These are phyloP conservation scores for Abrus precatorius DNA, from an alignment of 306 rosid species.

Conservation along the genomic window DNA sequence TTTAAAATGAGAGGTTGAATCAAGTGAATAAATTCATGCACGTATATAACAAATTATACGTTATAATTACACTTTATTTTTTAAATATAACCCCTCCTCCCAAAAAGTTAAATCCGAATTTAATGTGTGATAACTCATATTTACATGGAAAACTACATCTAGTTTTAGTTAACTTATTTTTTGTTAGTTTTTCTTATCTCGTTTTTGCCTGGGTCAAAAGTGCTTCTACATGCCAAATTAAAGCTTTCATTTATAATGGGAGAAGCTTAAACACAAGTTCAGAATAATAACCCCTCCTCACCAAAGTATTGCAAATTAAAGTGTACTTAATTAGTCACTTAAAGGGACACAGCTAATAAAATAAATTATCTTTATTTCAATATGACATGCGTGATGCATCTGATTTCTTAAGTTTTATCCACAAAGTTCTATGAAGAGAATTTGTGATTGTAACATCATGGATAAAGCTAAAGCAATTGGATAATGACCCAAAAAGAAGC, in stretches of 20 bases:
- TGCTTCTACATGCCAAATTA: neutral
- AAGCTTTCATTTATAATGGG: neutral
- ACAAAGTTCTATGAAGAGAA: conserved; percentile 37
- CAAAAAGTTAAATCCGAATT: too few species aligned
- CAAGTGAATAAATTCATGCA: too few species aligned
- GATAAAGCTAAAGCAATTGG: conserved; percentile 45
- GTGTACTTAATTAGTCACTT: neutral
- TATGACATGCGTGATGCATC: conserved; percentile 32
- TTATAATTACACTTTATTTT: too few species aligned
- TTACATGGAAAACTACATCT: too few species aligned
- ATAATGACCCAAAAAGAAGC: conserved; percentile 39
- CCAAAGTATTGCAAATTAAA: conserved; percentile 17
- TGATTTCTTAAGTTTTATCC: conserved; percentile 47
- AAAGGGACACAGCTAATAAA: conserved; percentile 27
- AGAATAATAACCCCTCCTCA: neutral
- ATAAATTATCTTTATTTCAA: neutral
- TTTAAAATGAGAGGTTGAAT: too few species aligned
- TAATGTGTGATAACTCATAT: too few species aligned
- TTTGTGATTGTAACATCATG: conserved; percentile 43
- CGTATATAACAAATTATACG: too few species aligned
- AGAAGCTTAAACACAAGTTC: neutral
- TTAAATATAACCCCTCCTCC: too few species aligned
- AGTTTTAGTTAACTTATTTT: neutral
- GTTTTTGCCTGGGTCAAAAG: neutral
- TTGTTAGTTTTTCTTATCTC: neutral